A percentile compares a stretch with the other conserved stretches of the same genome.
These are phyloP conservation scores for Nyssa sinensis DNA, from an alignment of 148 eudicot species.

Conservation along the genomic window DNA sequence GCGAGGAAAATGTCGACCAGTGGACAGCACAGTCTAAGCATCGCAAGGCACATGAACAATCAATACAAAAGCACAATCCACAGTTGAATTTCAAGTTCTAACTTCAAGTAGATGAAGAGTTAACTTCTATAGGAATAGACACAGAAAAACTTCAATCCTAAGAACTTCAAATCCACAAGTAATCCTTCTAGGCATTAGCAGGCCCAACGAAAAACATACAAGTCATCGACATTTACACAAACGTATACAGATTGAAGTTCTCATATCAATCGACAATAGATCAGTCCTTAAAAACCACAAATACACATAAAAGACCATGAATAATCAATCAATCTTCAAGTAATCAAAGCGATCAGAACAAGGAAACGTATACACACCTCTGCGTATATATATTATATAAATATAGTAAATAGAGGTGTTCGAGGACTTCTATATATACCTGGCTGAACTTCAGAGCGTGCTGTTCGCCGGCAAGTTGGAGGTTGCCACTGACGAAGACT, in stretches of 20 bases:
- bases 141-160: no score
- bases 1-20: neutral
- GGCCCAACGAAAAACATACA: neutral
- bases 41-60: no score
- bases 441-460: slow-evolving; percentile 31
- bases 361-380: no score
- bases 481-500: slow-evolving; percentile 33
- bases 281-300: neutral
- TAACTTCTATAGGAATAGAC: neutral
- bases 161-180: neutral
- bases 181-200: neutral
- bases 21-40: neutral
- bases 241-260: neutral
- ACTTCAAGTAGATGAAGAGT: neutral
- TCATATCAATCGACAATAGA: neutral
- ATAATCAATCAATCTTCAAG: neutral
- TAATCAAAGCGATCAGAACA: neutral
- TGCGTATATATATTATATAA: neutral
- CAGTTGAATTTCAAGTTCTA: neutral
- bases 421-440: slow-evolving; percentile 18
- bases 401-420: neutral
- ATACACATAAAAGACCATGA: neutral
- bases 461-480: slow-evolving; percentile 28
- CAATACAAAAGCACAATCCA: neutral
- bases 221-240: no score